Conservation (phyloP, 2,329 filamentous ascomycete species). For the Tolypocladium pustulatum region DNA sequence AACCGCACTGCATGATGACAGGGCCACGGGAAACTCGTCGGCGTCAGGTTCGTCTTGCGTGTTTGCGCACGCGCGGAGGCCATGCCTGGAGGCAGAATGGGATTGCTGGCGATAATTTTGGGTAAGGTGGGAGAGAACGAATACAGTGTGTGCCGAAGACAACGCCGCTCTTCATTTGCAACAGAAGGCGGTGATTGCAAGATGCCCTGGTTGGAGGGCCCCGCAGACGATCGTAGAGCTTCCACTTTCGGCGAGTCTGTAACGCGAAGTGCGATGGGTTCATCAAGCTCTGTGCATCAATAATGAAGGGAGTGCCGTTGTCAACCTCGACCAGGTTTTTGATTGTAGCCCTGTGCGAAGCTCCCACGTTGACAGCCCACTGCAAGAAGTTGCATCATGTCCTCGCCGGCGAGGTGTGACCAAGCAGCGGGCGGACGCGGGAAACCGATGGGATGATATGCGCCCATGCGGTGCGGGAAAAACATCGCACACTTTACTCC, state of each 20-base stretch:
- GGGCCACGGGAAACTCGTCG: slow-evolving; percentile 9
- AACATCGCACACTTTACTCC: too few species aligned
- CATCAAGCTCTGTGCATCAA: neutral
- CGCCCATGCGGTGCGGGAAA: too few species aligned
- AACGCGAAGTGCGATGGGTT: neutral
- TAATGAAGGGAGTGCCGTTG: neutral
- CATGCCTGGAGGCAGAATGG: neutral
- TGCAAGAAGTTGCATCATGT: neutral
- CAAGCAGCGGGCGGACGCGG: neutral
- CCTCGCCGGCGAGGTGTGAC: neutral
- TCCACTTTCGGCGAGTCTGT: neutral
- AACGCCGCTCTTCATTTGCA: neutral
- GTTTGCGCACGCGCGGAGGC: neutral
- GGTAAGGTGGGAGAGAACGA: neutral
- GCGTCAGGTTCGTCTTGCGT: neutral
- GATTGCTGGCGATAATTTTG: neutral
- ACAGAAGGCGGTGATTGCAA: neutral
- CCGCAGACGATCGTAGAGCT: neutral
- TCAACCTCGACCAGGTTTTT: neutral
- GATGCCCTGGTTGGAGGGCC: neutral
- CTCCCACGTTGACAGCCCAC: neutral
- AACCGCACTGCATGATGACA: slow-evolving; percentile 21
- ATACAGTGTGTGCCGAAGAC: neutral
- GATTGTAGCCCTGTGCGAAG: neutral
- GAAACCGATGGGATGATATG: neutral